A percentile compares a stretch with the other conserved stretches of the same genome.
Conservation (phyloP, 2,329 filamentous ascomycete species). For the Mycogone perniciosa region DNA sequence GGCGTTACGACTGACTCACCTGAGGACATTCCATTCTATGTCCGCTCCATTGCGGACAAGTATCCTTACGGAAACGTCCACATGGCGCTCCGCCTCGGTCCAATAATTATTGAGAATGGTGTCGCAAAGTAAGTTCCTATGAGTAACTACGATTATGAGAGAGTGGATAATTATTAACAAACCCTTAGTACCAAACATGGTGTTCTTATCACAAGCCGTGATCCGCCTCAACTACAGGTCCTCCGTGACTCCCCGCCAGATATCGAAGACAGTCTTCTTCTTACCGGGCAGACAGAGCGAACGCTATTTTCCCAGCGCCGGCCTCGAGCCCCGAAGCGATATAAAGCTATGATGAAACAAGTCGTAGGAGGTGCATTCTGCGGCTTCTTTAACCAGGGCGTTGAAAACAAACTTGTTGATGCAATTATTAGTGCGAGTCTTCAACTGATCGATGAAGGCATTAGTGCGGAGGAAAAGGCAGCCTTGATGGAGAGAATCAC, state of each 20-base stretch:
- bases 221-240: constrained; percentile 19
- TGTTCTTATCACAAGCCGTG: constrained; percentile 21
- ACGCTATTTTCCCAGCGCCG: constrained; percentile 15
- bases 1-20: constrained; percentile 16
- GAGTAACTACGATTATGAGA: background rate
- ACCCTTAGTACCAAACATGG: constrained; percentile 19
- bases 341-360: constrained; percentile 35
- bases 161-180: background rate
- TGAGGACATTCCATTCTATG: constrained; percentile 25
- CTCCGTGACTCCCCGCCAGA: constrained; percentile 18
- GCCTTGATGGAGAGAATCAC: constrained; percentile 13
- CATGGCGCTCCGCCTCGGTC: constrained; percentile 34
- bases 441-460: constrained; percentile 17
- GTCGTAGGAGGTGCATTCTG: constrained; percentile 32
- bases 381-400: constrained; percentile 18
- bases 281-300: constrained; percentile 16
- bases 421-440: constrained; percentile 21
- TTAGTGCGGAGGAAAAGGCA: constrained; percentile 12
- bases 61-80: constrained; percentile 35
- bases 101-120: constrained; percentile 35
- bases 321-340: constrained; percentile 22
- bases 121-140: constrained; percentile 26
- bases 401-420: constrained; percentile 24
- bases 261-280: constrained; percentile 18
- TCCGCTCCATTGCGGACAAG: constrained; percentile 23